phyloP scores from a whole-genome alignment of 2,329 filamentous ascomycete genomes.

The Apiospora marii region DNA sequence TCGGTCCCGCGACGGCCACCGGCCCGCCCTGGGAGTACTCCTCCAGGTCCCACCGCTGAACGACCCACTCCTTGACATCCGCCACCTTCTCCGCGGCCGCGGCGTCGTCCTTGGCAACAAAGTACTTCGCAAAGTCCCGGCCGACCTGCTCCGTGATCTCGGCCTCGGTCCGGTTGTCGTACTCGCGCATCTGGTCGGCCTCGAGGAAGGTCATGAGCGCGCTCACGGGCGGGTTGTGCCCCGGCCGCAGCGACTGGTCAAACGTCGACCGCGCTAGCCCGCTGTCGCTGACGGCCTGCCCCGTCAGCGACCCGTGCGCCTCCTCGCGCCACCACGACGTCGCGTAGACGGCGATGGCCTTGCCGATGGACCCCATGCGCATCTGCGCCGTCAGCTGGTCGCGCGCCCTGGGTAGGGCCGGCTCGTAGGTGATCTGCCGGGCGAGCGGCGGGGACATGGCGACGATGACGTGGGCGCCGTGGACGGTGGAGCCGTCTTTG shows the following conservation, averaged over 20 bases:
- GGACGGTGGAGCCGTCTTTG: not conserved
- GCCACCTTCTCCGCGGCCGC: not conserved
- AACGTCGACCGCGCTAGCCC: constrained; percentile 17
- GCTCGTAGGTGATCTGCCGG: not conserved
- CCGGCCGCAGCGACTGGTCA: not conserved
- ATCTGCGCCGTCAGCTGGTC: constrained; percentile 14
- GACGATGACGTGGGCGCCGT: constrained; percentile 12
- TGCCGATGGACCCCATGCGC: constrained; percentile 14
- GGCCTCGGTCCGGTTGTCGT: constrained; percentile 17
- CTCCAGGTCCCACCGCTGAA: constrained; percentile 18
- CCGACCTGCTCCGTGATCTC: constrained; percentile 5
- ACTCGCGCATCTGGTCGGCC: constrained; percentile 19
- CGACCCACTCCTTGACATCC: constrained; percentile 6
- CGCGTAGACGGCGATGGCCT: not conserved
- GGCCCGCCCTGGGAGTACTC: constrained; percentile 23
- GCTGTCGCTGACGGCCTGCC: not conserved
- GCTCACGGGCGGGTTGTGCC: not conserved
- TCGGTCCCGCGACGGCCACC: not conserved
- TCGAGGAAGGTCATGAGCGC: constrained; percentile 9
- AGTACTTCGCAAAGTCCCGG: not conserved
- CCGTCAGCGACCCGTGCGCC: not conserved
- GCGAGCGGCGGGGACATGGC: constrained; percentile 10
- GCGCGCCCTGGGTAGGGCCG: not conserved
- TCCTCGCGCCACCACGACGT: not conserved
- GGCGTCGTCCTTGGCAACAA: not conserved